phyloP scores from a whole-genome alignment of 108 stramenopile species.

The Cyclotella kingstonii region DNA sequence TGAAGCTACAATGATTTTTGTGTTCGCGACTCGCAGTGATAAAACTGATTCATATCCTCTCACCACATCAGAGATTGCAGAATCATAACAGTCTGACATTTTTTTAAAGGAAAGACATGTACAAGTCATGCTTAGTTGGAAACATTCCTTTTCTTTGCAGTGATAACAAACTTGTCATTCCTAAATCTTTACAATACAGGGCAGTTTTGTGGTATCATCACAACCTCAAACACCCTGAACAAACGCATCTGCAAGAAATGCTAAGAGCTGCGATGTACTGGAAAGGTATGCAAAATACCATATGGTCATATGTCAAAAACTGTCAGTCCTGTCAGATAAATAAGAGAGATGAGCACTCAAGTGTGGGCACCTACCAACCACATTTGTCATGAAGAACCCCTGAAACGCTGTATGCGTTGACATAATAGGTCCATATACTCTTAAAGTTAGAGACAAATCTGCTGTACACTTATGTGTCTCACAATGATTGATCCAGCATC shows the following conservation, averaged over 20 bases:
- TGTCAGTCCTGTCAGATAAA: constrained; percentile 24
- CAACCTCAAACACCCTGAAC: constrained; percentile 21
- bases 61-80: constrained; percentile 3
- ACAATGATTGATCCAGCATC: constrained; percentile 45
- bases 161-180: too few species aligned
- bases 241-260: not conserved
- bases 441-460: constrained; percentile 16
- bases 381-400: constrained; percentile 11
- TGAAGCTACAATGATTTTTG: too few species aligned
- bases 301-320: constrained; percentile 22
- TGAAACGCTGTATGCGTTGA: constrained; percentile 43
- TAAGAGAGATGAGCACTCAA: constrained; percentile 10
- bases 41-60: constrained; percentile 9
- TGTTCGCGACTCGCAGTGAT: not conserved
- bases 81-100: too few species aligned
- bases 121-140: too few species aligned
- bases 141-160: too few species aligned
- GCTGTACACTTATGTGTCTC: constrained; percentile 21
- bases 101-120: too few species aligned
- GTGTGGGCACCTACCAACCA: constrained; percentile 40
- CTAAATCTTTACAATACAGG: too few species aligned
- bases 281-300: constrained; percentile 8
- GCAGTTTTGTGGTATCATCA: too few species aligned
- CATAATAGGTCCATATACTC: constrained; percentile 41
- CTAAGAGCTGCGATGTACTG: too few species aligned